A percentile compares a stretch with the other conserved stretches of the same genome.
Conservation (phyloP, 2,329 filamentous ascomycete species). For the Xylaria digitata region DNA sequence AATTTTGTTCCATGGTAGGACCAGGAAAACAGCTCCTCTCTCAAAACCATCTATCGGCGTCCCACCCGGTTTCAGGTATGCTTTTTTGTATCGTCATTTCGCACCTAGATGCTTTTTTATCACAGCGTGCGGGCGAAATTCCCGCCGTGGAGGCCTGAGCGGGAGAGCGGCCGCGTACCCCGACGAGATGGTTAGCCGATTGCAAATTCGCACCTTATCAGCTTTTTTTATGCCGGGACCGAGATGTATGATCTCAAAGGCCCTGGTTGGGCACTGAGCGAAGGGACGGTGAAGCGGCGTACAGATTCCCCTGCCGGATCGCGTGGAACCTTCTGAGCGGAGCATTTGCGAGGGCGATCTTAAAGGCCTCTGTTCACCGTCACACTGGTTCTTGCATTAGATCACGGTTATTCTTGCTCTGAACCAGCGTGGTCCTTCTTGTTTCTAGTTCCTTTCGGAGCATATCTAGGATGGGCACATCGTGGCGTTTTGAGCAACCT, state of each 20-base stretch:
- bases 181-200: not conserved
- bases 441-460: slow-evolving; percentile 2
- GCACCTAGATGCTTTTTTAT: not conserved
- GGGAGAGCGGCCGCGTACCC: not conserved
- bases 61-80: not conserved
- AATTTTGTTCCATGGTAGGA: slow-evolving; percentile 20
- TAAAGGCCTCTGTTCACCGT: not conserved
- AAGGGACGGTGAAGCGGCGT: not conserved
- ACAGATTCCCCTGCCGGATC: not conserved
- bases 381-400: not conserved
- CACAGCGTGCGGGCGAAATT: not conserved
- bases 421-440: not conserved
- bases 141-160: too few species aligned
- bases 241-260: not conserved
- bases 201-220: not conserved
- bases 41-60: slow-evolving; percentile 11
- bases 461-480: slow-evolving; percentile 6
- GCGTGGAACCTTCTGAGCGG: not conserved
- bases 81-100: not conserved
- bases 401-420: not conserved
- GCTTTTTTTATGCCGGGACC: not conserved
- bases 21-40: slow-evolving; percentile 14
- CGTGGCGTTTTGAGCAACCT: slow-evolving; percentile 20
- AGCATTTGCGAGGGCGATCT: slow-evolving; percentile 1
- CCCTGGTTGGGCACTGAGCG: slow-evolving; percentile 31